Evolutionary conservation across 1,284 basidiomycete genomes (phyloP), one percentile per base, ranked within the genome.

Genomic region (Tetrapyrgos nigripes): DNA sequence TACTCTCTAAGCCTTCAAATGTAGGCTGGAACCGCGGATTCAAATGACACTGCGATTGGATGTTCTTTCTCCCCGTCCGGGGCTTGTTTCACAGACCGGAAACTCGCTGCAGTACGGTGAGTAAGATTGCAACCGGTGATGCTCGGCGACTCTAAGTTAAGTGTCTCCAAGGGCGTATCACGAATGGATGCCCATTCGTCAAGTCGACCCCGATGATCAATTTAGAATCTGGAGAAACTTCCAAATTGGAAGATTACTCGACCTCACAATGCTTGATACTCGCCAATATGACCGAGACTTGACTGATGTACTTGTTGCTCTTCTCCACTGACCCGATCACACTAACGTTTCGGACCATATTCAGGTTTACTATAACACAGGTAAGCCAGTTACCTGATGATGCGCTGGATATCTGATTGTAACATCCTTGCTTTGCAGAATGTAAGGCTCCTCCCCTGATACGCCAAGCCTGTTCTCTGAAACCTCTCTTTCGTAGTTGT

Each of bases 161-260:
- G 23, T 24, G 4, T 27, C 6, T 33, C 9, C 13, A 50, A 60
- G 58, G 28, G 86, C 87, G 0, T 90, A 88, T 68, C 86, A 87
- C 65, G 86, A 88, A 65, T 89, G 87, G 86, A 83, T 89, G 76
- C 87, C 88, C 14, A 86, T 89, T 59, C 79, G 86, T 8, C 86
- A 88, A 68, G 84, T 89, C 14, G 80, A 80, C 58, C 78, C 80
- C 2, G 81, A 81, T 53, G 86, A 89, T 66, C 79, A 84, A 62
- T 78, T 88, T 13, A 77, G 87, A 13, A 88, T 89, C 62, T 90
- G 86, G 86, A 79, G 87, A 35, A 84, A 84, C 66, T 88, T 88
- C 76, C 80, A 85, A 67, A 81, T 88, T 28, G 87, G 86, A 48
- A 83, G 84, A 66, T 76, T 89, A 10, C 64, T 85, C 62, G 85